These are phyloP conservation scores for Paraphaeosphaeria sporulosa DNA, from an alignment of 2,329 filamentous ascomycete species.

Conservation along the genomic window DNA sequence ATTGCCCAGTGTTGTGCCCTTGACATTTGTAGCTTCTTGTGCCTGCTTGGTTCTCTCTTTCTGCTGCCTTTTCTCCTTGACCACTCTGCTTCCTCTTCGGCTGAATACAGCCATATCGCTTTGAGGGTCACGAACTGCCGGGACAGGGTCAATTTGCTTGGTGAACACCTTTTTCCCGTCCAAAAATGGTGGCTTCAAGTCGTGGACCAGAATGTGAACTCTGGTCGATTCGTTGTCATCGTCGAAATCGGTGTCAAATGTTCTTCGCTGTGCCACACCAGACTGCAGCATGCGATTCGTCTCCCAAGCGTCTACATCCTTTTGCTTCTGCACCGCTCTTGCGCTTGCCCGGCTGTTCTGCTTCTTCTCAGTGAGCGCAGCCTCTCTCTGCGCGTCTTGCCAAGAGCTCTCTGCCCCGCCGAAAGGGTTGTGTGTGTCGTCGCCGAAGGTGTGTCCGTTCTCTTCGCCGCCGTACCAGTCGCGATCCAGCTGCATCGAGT, in stretches of 20 bases:
- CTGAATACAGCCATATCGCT: slow-evolving; percentile 99
- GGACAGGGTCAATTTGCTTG: slow-evolving; percentile 93
- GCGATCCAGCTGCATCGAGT: slow-evolving; percentile 79
- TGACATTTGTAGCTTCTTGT: slow-evolving; percentile 91
- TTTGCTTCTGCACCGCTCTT: slow-evolving; percentile 82
- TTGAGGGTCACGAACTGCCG: slow-evolving; percentile 89
- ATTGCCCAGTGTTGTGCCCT: slow-evolving; percentile 90
- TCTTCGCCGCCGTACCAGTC: slow-evolving; percentile 95
- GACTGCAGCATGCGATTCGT: slow-evolving; percentile 98
- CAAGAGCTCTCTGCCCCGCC: slow-evolving; percentile 75
- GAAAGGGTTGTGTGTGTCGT: slow-evolving; percentile 93
- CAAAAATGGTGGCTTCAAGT: slow-evolving; percentile 90
- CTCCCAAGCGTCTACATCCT: slow-evolving; percentile 97
- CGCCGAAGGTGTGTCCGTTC: slow-evolving; percentile 83
- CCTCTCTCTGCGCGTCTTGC: slow-evolving; percentile 78
- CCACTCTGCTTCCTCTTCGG: slow-evolving; percentile 90
- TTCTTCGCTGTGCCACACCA: slow-evolving; percentile 88
- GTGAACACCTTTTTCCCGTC: slow-evolving; percentile 97
- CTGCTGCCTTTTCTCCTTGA: slow-evolving; percentile 89
- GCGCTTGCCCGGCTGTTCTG: slow-evolving; percentile 74
- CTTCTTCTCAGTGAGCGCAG: slow-evolving; percentile 80
- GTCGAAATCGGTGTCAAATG: slow-evolving; percentile 81
- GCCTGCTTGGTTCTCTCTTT: slow-evolving; percentile 93
- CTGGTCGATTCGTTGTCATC: slow-evolving; percentile 90
- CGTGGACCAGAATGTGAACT: slow-evolving; percentile 90